Base-by-base conservation (phyloP, 2,329 filamentous ascomycete species). In the Sporothrix schenckii region DNA sequence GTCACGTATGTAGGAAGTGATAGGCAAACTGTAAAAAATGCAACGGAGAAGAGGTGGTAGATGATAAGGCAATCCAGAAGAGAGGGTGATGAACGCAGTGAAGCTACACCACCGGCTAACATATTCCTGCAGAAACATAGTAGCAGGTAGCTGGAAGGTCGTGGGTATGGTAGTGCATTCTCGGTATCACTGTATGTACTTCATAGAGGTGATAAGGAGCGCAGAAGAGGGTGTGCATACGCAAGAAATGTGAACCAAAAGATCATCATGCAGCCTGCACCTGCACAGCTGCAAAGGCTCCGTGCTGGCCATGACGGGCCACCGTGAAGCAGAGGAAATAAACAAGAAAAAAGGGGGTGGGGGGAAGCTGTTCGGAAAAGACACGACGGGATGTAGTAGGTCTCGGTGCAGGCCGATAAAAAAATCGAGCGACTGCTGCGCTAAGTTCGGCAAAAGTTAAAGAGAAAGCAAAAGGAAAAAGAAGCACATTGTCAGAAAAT, bases 391-490 rank as follows among this genome's bases (percentile, higher is more conserved):
- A 44, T 5, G 56, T 19, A 24, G 24, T 24, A 44, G 10, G n/a
- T 24, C 39, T 61, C 34, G 19, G 56, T 39, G 56, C 34, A 44
- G 34, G 19, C 41, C 60, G 13, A 63, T 14, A 21, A 6, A 24
- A 47, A 16, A 19, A 34, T 6, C 34, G 11, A 21, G 13, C 30
- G 2, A 4, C 6, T 14, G 19, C 11, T 44, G 60, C 41, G 41
- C 60, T 63, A 63, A 63, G 41, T 63, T 63, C 60, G 60, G 60
- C 60, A 65, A 65, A 65, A 50, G 9, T 49, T n/a, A 9, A 6
- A 34, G 60, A 49, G 41, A 11, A 30, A 27, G 34, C 34, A 34
- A 34, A 5, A 61, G n/a, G 44, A 9, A 34, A 34, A 34, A 9
- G 9, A 9, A 34, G 24, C 24, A 24, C 24, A 24, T 24, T 24